A percentile compares a stretch with the other conserved stretches of the same genome.
These are phyloP conservation scores for Botryotinia convoluta DNA, from an alignment of 2,329 filamentous ascomycete species.

Conservation along the genomic window DNA sequence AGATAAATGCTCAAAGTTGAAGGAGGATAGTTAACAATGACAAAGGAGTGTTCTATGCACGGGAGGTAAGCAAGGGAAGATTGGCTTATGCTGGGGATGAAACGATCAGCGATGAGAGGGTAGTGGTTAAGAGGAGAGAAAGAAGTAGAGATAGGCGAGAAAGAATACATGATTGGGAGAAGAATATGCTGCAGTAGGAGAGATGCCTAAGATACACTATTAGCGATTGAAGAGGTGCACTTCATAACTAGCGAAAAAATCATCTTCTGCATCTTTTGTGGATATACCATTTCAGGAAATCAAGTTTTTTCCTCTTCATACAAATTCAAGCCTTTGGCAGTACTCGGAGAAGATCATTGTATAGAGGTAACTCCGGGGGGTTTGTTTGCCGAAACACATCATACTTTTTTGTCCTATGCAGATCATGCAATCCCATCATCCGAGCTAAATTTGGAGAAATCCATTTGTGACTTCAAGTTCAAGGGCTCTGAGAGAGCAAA, in stretches of 20 bases:
- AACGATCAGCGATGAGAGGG: background rate
- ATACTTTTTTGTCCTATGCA: background rate
- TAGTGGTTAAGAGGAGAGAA: too few relatives aligned
- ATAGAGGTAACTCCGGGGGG: background rate
- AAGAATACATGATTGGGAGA: background rate
- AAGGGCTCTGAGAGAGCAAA: background rate
- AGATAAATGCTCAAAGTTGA: background rate
- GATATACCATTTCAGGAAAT: background rate
- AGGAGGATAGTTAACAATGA: background rate
- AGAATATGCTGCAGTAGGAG: background rate
- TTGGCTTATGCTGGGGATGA: background rate
- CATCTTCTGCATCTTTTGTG: background rate
- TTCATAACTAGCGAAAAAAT: background rate
- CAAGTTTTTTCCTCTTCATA: background rate
- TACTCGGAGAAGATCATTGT: background rate
- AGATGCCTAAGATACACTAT: background rate
- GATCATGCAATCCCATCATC: background rate
- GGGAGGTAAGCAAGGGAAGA: background rate
- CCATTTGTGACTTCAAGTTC: background rate
- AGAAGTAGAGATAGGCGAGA: background rate
- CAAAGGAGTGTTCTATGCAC: background rate
- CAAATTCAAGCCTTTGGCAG: background rate
- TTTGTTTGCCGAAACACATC: background rate
- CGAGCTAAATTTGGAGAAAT: rapidly evolving
- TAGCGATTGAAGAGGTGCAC: background rate